These are phyloP conservation scores for Alternaria sp. DNA, from an alignment of 2,329 filamentous ascomycete species.

Conservation along the genomic window DNA sequence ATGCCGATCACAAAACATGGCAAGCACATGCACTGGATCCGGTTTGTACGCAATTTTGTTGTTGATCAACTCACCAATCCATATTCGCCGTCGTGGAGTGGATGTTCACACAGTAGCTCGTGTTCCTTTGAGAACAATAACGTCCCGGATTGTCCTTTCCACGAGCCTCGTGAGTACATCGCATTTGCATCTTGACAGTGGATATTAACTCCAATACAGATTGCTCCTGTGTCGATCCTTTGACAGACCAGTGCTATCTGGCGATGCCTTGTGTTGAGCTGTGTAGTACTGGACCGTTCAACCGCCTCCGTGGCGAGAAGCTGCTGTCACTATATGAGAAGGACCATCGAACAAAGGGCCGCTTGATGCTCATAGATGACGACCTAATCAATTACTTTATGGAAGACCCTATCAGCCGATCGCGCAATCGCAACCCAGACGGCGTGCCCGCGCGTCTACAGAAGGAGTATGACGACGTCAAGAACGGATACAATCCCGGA, in stretches of 20 bases:
- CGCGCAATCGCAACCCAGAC: neutral
- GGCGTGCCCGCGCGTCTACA: conserved; percentile 21
- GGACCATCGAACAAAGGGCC: conserved; percentile 22
- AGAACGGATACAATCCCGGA: conserved; percentile 17
- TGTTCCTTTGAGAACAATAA: conserved; percentile 25
- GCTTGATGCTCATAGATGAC: conserved; percentile 36
- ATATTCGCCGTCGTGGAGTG: neutral
- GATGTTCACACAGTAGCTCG: conserved; percentile 14
- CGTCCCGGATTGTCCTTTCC: conserved; percentile 34
- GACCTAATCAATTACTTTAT: conserved; percentile 27
- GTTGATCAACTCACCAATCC: conserved; percentile 29
- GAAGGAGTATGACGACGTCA: conserved; percentile 21
- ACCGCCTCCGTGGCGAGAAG: conserved; percentile 28
- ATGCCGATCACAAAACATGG: conserved; percentile 12
- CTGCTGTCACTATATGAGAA: conserved; percentile 27
- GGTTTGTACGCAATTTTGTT: conserved; percentile 18
- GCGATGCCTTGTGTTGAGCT: conserved; percentile 22
- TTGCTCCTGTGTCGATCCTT: conserved; percentile 29
- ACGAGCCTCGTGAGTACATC: conserved; percentile 26
- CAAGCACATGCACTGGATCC: conserved; percentile 32
- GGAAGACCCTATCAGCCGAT: neutral
- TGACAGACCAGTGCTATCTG: conserved; percentile 29
- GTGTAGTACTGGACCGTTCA: conserved; percentile 30
- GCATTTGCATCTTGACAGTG: neutral
- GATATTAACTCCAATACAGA: conserved; percentile 1